Conservation (phyloP, 495 filamentous ascomycete genomes). For the Daldinia decipiens region DNA sequence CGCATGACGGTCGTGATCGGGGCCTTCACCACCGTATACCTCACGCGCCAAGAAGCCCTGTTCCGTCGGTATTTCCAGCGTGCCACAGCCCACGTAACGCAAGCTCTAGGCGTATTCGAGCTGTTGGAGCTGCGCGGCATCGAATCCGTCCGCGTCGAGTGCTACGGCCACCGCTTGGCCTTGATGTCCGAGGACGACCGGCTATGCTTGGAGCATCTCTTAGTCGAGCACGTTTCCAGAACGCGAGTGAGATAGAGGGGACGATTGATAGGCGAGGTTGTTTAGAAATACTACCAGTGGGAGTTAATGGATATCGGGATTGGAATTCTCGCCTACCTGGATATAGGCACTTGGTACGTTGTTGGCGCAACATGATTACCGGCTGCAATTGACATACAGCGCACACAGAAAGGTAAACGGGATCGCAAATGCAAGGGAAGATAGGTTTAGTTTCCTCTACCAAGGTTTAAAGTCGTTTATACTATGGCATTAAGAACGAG, state of each 20-base stretch:
- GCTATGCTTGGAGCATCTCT: not conserved
- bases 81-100: not conserved
- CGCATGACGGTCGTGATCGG: not conserved
- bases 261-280: too few relatives aligned
- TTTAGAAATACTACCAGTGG: too few relatives aligned
- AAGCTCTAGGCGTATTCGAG: not conserved
- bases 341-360: not conserved
- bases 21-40: not conserved
- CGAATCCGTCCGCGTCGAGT: not conserved
- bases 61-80: not conserved
- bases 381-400: not conserved
- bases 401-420: not conserved
- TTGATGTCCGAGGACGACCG: not conserved
- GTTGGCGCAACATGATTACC: not conserved
- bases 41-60: not conserved
- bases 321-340: not conserved
- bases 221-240: not conserved
- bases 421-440: not conserved
- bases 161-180: not conserved
- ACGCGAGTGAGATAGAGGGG: too few relatives aligned
- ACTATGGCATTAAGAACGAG: not conserved
- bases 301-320: not conserved
- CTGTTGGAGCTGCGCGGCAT: not conserved
- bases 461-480: not conserved
- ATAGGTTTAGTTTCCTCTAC: not conserved